Percentiles rank a stretch among this genome's conserved stretches.
Conservation (phyloP, 2,329 filamentous ascomycete genomes). For the Cladosporium sp. region DNA sequence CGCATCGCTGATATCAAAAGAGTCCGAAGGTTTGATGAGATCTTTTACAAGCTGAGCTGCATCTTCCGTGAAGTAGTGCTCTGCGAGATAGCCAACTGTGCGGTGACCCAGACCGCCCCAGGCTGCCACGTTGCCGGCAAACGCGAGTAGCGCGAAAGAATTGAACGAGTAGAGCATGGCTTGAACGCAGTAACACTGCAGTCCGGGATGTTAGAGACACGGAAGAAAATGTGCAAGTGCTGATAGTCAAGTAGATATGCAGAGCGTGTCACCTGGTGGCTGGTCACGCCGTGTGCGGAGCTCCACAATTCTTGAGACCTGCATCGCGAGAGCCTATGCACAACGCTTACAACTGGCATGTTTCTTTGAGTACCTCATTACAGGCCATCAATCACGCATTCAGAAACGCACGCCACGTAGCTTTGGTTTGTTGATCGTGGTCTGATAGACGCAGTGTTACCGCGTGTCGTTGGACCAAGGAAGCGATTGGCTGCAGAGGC, state of each 20-base stretch:
- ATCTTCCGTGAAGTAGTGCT: slow-evolving; percentile 13
- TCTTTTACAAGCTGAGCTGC: not conserved
- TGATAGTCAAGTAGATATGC: not conserved
- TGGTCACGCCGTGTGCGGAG: not conserved
- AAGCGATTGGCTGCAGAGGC: slow-evolving; percentile 7
- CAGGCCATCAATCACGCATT: not conserved
- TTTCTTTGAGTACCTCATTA: not conserved
- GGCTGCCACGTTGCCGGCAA: slow-evolving; percentile 2
- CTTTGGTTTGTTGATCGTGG: not conserved
- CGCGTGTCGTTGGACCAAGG: not conserved
- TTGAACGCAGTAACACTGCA: not conserved
- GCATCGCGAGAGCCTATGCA: slow-evolving; percentile 10
- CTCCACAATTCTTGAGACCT: slow-evolving; percentile 10
- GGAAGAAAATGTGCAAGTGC: not conserved
- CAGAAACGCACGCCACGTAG: not conserved
- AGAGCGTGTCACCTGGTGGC: not conserved
- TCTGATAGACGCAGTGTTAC: slow-evolving; percentile 4
- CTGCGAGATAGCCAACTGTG: slow-evolving; percentile 17
- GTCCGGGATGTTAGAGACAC: not conserved
- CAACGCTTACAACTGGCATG: not conserved
- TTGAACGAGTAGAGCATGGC: not conserved
- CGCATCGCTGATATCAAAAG: slow-evolving; percentile 18
- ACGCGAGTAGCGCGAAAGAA: not conserved
- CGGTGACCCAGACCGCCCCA: slow-evolving; percentile 19
- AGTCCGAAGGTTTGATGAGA: slow-evolving; percentile 1